A percentile compares a stretch with the other conserved stretches of the same genome.
Evolutionary conservation across 2,329 filamentous ascomycete genomes (phyloP).

Genomic region (Podosphaera xanthii): DNA sequence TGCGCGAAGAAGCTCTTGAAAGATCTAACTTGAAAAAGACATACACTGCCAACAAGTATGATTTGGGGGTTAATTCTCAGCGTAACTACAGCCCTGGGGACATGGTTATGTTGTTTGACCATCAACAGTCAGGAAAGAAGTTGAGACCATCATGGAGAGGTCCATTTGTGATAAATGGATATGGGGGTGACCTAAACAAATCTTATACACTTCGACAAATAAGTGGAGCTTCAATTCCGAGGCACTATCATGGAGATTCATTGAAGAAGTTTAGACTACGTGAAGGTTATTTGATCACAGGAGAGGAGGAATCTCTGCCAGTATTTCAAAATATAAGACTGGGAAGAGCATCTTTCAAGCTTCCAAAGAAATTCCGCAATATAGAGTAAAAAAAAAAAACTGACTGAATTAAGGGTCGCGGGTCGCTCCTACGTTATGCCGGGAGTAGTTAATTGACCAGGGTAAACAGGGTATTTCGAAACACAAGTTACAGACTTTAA

Average conservation of each 20-base stretch:
- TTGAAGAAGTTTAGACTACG: background rate
- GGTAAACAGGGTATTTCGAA: no score
- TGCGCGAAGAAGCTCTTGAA: background rate
- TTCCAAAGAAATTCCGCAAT: background rate
- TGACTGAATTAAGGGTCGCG: no score
- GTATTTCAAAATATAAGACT: background rate
- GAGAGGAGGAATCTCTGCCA: background rate
- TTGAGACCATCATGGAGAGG: background rate
- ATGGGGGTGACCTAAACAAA: background rate
- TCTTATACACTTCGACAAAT: background rate
- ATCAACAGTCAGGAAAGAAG: background rate
- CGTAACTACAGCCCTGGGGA: background rate
- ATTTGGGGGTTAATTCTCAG: background rate
- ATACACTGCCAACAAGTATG: background rate
- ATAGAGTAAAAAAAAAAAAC: background rate
- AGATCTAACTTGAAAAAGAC: background rate
- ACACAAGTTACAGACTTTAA: no score
- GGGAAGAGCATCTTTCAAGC: background rate
- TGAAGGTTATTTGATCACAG: background rate
- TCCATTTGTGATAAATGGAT: background rate
- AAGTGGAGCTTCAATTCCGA: background rate
- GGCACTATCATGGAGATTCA: background rate
- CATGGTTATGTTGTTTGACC: constrained; percentile 1
- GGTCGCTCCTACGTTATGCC: no score
- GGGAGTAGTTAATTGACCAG: no score